Base-by-base conservation (phyloP, 2,329 filamentous ascomycete species). In the Calonectria henricotiae region DNA sequence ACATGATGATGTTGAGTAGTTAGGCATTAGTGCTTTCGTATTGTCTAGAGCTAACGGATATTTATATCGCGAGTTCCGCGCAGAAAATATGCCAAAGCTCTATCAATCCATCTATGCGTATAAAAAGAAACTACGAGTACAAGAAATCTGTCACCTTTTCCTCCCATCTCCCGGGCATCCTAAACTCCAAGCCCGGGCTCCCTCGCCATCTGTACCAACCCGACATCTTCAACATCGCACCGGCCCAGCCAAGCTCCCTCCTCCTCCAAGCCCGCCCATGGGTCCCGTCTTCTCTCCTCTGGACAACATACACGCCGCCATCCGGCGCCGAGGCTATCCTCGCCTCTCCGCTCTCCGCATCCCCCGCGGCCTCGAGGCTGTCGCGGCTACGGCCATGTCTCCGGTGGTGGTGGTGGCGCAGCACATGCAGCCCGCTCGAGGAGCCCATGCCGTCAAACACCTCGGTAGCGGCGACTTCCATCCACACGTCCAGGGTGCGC, bases 401-500 rank as follows among this genome's bases (percentile, higher is more conserved):
- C 6, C 43, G 60, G 17, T 61, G 51, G 17, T 30, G 46, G 32
- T 69, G 67, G 20, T 72, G 64, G 27, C 63, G 44, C 25, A 62
- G 54, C 54, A 47, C 46, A 17, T 66, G 63, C 3, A 39, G 32
- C 12, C 63, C 63, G 8, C 44, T 30, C 27, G 63, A 35, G 17
- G 27, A 65, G 60, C 76, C 80, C 70, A 67, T 76, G 51, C 54
- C 81, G 73, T 78, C 75, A 2, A 77, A 66, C 11, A 73, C 71
- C 17, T 78, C 76, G 30, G 74, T 77, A 6, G 77, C 77, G 1
- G 78, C 76, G 4, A 85, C 81, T 70, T 86, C 85, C 27, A 86
- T 82, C 83, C 85, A 87, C 9, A 87, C 85, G 73, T 86, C 82
- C 41, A 81, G 77, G 49, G 79, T 83, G 47, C 86, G 82, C 51